Evolutionary conservation across 2,329 filamentous ascomycete species (phyloP).

Genomic region (Penicillium sumatraense): DNA sequence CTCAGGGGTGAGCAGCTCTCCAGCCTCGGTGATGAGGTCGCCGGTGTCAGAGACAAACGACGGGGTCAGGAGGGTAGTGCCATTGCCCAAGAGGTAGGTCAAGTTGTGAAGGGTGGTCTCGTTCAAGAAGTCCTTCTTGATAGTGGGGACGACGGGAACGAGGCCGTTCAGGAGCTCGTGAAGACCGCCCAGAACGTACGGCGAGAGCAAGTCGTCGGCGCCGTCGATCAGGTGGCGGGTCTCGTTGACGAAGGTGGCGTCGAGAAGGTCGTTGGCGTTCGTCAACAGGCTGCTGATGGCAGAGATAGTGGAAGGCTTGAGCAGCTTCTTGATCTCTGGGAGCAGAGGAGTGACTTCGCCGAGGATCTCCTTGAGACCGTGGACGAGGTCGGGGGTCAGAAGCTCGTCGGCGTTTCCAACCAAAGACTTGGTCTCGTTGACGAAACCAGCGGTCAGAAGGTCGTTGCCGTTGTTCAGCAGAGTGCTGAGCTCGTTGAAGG

Average conservation of each 20-base stretch:
- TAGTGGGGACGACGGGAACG: constrained; percentile 24
- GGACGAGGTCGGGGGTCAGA: constrained; percentile 21
- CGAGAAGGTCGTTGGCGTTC: constrained; percentile 27
- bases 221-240: constrained; percentile 22
- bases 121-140: constrained; percentile 29
- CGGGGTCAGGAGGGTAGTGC: constrained; percentile 34
- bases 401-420: constrained; percentile 24
- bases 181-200: constrained; percentile 24
- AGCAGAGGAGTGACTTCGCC: constrained; percentile 20
- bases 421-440: constrained; percentile 24
- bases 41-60: constrained; percentile 36
- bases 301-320: constrained; percentile 7
- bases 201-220: constrained; percentile 24
- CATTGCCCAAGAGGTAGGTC: constrained; percentile 36
- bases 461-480: constrained; percentile 21
- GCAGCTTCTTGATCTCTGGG: constrained; percentile 23
- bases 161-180: constrained; percentile 25
- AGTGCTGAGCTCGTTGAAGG: constrained; percentile 17
- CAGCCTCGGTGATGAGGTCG: constrained; percentile 32
- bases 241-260: constrained; percentile 27
- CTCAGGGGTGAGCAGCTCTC: constrained; percentile 33
- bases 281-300: constrained; percentile 18
- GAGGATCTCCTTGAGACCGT: constrained; percentile 22
- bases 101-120: constrained; percentile 33
- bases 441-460: constrained; percentile 25